Base-by-base conservation (phyloP, 805 yeast genomes). In the Saccharomycopsis capsularis region DNA sequence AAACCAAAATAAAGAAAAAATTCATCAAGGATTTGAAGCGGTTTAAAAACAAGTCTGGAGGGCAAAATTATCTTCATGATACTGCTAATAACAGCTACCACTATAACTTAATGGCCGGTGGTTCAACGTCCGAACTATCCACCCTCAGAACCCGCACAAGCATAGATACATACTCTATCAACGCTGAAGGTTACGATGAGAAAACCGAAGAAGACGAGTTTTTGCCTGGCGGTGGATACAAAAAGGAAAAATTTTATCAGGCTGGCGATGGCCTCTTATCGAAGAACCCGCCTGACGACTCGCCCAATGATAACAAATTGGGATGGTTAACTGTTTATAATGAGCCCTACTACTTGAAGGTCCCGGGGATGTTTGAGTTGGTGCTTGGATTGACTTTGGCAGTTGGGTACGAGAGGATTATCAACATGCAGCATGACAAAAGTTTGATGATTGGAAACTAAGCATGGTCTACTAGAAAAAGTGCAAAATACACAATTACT, bases 281-380 rank as follows among this genome's bases (percentile, higher is more conserved):
- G 44, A 65, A 67, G 52, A 68, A 69, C 46, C 80, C 84, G 0
- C 66, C 66, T 13, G 86, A 81, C 60, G 86, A 81, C 60, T 67
- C 74, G 3, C 85, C 85, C 0, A 77, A 75, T 59, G 78, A 75
- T 42, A 70, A 66, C 48, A 81, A 79, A 56, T 55, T 79, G 30
- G 86, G 86, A 0, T 81, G 86, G 86, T 61, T 81, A 2, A 79
- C 85, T 0, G 64, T 81, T 1, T 79, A 73, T 55, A 82, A 80
- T 22, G 75, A 75, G 40, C 21, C 21, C 19, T 51, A 50, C 4
- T 51, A 50, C 4, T 25, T 64, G 4, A 59, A 50, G 46, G 60
- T 53, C 21, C 51, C 60, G 1, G 81, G 81, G 0, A 69, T 70
- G 64, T 79, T 79, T 72, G 82, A 79, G 53, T 53, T 71, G 43